Evolutionary conservation across 2,329 filamentous ascomycete genomes (phyloP).

Genomic region (Curvularia sp.): DNA sequence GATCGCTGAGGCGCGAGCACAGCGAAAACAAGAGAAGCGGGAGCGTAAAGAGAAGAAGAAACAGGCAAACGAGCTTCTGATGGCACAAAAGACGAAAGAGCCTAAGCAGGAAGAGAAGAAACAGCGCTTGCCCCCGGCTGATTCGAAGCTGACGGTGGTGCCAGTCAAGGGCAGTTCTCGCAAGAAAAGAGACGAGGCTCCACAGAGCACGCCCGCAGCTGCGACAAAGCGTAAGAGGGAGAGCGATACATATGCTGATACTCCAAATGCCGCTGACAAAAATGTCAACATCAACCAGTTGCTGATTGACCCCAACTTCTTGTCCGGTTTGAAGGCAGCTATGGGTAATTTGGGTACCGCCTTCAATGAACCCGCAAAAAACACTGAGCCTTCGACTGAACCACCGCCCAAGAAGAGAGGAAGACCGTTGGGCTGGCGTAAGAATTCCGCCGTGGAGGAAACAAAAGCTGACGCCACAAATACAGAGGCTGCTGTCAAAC

Average conservation of each 20-base stretch:
- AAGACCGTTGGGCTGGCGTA: slow-evolving; percentile 2
- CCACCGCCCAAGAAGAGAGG: slow-evolving; percentile 8
- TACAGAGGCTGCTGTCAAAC: neutral
- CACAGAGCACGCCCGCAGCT: slow-evolving; percentile 7
- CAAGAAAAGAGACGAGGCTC: slow-evolving; percentile 13
- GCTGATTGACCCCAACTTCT: slow-evolving; percentile 16
- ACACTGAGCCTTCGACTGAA: slow-evolving; percentile 1
- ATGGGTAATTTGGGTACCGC: slow-evolving; percentile 18
- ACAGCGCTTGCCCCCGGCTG: slow-evolving; percentile 3
- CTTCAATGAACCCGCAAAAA: slow-evolving; percentile 9
- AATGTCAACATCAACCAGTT: neutral
- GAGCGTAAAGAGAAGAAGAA: slow-evolving; percentile 17
- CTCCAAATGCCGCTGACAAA: neutral
- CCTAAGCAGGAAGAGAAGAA: neutral
- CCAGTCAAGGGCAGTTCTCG: slow-evolving; percentile 11
- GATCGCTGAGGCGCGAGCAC: neutral
- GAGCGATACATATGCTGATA: slow-evolving; percentile 5
- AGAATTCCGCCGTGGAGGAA: slow-evolving; percentile 3
- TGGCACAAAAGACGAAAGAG: neutral
- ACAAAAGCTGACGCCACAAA: neutral
- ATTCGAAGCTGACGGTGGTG: neutral
- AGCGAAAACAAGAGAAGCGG: slow-evolving; percentile 10
- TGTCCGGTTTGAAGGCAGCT: slow-evolving; percentile 16
- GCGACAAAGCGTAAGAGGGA: slow-evolving; percentile 31
- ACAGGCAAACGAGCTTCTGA: slow-evolving; percentile 4